Percentiles rank a stretch among this genome's conserved stretches.
Conservation (phyloP, 495 filamentous ascomycete genomes). For the Penicillium turbatum region DNA sequence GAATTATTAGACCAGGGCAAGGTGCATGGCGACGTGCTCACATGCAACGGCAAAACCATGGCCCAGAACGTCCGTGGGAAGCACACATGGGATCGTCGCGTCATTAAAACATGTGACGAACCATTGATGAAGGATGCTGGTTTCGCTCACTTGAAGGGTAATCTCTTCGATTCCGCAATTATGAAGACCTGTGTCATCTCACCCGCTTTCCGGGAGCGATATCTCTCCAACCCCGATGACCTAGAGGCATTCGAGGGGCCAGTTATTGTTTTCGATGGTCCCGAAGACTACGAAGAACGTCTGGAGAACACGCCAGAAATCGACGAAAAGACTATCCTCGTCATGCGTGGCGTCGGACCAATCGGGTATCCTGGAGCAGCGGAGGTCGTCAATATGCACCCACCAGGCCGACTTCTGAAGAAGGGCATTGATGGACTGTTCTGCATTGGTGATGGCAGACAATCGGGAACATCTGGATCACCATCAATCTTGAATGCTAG, state of each 20-base stretch:
- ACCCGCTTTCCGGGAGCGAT: conserved; percentile 41
- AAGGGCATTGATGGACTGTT: conserved; percentile 47
- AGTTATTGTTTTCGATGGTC: conserved; percentile 51
- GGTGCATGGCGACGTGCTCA: conserved; percentile 37
- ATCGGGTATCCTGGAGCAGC: conserved; percentile 52
- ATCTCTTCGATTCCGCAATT: conserved; percentile 51
- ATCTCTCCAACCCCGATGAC: conserved; percentile 47
- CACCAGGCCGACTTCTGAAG: conserved; percentile 43
- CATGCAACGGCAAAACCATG: conserved; percentile 42
- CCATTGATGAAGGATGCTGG: conserved; percentile 48
- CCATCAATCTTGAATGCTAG: conserved; percentile 54
- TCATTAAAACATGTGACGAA: conserved; percentile 43
- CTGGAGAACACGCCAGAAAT: conserved; percentile 46
- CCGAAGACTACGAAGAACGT: conserved; percentile 47
- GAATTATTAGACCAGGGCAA: conserved; percentile 48
- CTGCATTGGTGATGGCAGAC: conserved; percentile 53
- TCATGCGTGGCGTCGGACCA: conserved; percentile 53
- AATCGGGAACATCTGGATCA: conserved; percentile 53
- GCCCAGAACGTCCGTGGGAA: conserved; percentile 41
- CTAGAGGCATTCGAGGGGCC: conserved; percentile 50
- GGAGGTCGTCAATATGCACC: conserved; percentile 56
- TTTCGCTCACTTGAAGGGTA: conserved; percentile 49
- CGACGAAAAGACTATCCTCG: conserved; percentile 46
- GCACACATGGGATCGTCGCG: conserved; percentile 41
- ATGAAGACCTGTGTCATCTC: conserved; percentile 57